Base-by-base conservation (phyloP, 2,329 filamentous ascomycete genomes). In the Ceratocystis cubensis region DNA sequence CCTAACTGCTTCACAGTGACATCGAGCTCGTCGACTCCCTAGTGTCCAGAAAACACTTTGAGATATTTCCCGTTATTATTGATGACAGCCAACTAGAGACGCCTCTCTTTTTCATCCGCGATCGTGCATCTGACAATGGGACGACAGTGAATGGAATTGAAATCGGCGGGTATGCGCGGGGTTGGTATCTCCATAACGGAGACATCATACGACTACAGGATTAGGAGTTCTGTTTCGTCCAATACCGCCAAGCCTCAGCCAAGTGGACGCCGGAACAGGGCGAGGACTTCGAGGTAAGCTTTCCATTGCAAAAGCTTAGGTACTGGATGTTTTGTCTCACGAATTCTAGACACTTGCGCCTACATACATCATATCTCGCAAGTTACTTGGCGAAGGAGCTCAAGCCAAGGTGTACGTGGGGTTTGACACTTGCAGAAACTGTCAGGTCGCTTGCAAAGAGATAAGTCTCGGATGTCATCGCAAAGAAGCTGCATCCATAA, bases 361-460 rank as follows among this genome's bases (percentile, higher is more conserved):
- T 57, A 73, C 72, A 45, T 78, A 77, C 64, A 33, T 64, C 0
- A 65, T 78, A 41, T 74, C 74, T 4, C 69, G 73, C 10, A 73
- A 73, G 13, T 75, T 75, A 53, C 72, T 78, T 7, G 76, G 76
- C 1, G 70, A 73, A 44, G 76, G 76, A 1, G 72, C 74, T 25
- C 75, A 78, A 67, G 76, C 73, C 15, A 69, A 71, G 17, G 75
- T 78, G 13, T 75, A 74, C 61, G 70, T 78, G 5, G 74, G 76
- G 6, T 72, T 80, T 2, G 79, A 88, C 17, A 72, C 76, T 28
- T 73, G 73, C 5, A 82, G 80, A 0, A 77, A 79, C 46, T 79
- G 78, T 66, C 88, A 90, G 71, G 70, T 89, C 22, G 86, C 86
- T 10, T 91, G 88, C 76, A 90, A 91, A 71, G 76, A 6, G 17